Evolutionary conservation across 495 filamentous ascomycete species (phyloP).

Genomic region (Articulospora tetracladia): DNA sequence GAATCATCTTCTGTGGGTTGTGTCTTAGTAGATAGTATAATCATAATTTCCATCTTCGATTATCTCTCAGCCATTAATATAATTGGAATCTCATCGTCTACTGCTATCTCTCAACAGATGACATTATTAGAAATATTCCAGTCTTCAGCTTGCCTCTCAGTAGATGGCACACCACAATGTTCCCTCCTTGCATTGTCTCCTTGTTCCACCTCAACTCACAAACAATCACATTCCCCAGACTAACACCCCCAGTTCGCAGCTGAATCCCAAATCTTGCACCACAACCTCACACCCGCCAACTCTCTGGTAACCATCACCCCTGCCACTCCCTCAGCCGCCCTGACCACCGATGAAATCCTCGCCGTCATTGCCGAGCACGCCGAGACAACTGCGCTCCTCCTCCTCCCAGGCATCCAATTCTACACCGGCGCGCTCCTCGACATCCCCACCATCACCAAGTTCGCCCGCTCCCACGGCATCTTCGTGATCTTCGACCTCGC

Average conservation of each 20-base stretch:
- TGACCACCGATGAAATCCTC: conserved; percentile 72
- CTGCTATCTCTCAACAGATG: too few species aligned
- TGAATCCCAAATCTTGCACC: conserved; percentile 80
- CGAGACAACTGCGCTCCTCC: conserved; percentile 67
- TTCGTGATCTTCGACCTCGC: conserved; percentile 93
- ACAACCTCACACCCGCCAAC: conserved; percentile 60
- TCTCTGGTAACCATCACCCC: conserved; percentile 79
- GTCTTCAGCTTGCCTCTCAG: too few species aligned
- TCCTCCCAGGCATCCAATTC: conserved; percentile 90
- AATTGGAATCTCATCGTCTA: too few species aligned
- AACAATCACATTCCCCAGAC: too few species aligned
- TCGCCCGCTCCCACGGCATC: conserved; percentile 73
- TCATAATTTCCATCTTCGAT: too few species aligned
- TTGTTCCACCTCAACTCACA: too few species aligned
- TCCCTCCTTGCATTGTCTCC: too few species aligned
- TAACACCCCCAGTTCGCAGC: conserved; percentile 67
- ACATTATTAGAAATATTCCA: too few species aligned
- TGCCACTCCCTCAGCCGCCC: conserved; percentile 37
- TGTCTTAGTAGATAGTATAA: too few species aligned
- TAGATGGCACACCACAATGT: too few species aligned
- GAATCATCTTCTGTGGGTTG: neutral
- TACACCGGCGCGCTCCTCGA: conserved; percentile 93
- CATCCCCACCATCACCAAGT: conserved; percentile 72
- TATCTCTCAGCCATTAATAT: too few species aligned
- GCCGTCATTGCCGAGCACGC: conserved; percentile 74